Evolutionary conservation across 176 grass and related monocot genomes (phyloP).

Genomic region (Avena atlantica): DNA sequence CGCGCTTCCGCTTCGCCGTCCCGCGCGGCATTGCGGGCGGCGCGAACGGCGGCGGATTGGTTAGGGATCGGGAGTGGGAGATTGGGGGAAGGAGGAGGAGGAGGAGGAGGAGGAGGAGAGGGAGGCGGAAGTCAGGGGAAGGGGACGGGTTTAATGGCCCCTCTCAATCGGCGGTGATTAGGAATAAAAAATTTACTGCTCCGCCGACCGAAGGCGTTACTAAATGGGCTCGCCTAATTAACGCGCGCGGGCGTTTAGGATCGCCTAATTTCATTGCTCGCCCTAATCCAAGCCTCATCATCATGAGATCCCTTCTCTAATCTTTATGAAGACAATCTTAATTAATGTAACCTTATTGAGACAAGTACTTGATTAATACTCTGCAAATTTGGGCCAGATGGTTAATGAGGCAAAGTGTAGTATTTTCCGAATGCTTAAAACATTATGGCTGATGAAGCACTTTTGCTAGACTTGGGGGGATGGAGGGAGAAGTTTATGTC

Average conservation of each 20-base stretch:
- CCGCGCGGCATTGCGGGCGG: slow-evolving; percentile 32
- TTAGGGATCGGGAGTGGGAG: not conserved
- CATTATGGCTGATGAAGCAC: too few species aligned
- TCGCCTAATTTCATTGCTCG: too few species aligned
- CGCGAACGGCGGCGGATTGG: not conserved
- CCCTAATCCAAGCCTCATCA: too few species aligned
- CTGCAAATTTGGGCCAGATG: too few species aligned
- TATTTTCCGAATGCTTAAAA: too few species aligned
- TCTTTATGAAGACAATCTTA: too few species aligned
- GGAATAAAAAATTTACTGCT: not conserved
- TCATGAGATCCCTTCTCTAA: too few species aligned
- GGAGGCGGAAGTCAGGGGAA: not conserved
- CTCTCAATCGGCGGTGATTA: not conserved
- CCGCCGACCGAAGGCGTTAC: not conserved
- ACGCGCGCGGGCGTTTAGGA: not conserved
- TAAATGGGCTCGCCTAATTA: not conserved
- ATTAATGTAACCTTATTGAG: too few species aligned
- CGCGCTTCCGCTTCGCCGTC: slow-evolving; percentile 33
- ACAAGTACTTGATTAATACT: too few species aligned
- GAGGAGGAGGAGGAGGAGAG: not conserved
- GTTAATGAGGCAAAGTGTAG: too few species aligned
- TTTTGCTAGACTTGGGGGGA: too few species aligned
- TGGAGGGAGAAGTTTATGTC: too few species aligned
- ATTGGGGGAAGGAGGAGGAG: not conserved
- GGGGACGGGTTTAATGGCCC: slow-evolving; percentile 16